Conservation (phyloP, 108 stramenopile genomes). For the Skeletonema tropicum region DNA sequence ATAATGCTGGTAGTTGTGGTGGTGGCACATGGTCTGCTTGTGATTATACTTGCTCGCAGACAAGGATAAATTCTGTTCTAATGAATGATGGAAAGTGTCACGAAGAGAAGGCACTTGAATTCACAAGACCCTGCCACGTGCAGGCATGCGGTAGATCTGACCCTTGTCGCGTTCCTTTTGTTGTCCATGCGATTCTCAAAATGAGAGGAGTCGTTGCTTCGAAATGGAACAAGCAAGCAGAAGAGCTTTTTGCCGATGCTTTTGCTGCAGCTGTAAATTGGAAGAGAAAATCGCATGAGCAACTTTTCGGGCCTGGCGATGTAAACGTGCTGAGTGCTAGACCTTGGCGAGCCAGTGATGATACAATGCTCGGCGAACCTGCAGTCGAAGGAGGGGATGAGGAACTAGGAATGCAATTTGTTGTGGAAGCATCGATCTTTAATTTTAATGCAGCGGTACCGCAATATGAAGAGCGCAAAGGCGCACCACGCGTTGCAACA, state of each 20-base stretch:
- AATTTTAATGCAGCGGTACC: conserved; percentile 38
- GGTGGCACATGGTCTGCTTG: conserved; percentile 70
- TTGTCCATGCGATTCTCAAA: conserved; percentile 73
- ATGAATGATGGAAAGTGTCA: conserved; percentile 63
- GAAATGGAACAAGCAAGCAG: conserved; percentile 44
- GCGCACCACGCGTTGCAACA: conserved; percentile 13
- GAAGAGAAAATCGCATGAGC: conserved; percentile 7
- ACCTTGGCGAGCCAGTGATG: conserved; percentile 50
- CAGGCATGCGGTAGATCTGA: conserved; percentile 73
- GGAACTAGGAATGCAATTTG: conserved; percentile 50
- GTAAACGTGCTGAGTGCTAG: conserved; percentile 39
- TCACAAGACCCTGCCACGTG: conserved; percentile 67
- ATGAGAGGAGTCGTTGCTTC: conserved; percentile 51
- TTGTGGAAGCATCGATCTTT: conserved; percentile 45
- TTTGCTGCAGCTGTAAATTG: conserved; percentile 35
- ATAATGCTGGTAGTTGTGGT: conserved; percentile 28
- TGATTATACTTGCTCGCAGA: conserved; percentile 70
- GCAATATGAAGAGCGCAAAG: conserved; percentile 4
- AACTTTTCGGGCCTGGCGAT: conserved; percentile 41
- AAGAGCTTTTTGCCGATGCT: conserved; percentile 41
- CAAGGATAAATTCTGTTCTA: conserved; percentile 39
- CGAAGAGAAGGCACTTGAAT: conserved; percentile 52
- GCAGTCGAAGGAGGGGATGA: conserved; percentile 26
- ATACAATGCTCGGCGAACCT: conserved; percentile 30
- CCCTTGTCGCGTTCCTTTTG: conserved; percentile 73